Evolutionary conservation across 192 early-diverging fungal genomes (phyloP).

Genomic region (Phycomyces nitens): DNA sequence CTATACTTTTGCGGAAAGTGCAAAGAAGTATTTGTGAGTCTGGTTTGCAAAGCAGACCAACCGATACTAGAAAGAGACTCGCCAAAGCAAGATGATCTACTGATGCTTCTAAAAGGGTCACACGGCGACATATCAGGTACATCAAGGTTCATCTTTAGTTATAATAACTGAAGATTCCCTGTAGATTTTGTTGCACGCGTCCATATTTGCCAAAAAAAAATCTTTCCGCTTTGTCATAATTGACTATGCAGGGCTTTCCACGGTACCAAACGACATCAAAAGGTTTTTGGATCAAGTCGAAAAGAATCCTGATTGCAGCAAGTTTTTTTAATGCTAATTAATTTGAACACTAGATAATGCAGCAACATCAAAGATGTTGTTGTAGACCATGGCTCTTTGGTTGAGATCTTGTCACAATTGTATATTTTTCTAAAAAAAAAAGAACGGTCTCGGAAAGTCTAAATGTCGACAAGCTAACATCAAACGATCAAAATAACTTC

Average conservation of each 20-base stretch:
- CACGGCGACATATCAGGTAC: constrained; percentile 5
- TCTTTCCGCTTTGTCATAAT: not conserved
- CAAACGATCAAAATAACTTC: constrained; percentile 4
- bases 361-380: constrained; percentile 3
- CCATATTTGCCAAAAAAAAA: not conserved
- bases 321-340: constrained; percentile 3
- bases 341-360: constrained; percentile 5
- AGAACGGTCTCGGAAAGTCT: not conserved
- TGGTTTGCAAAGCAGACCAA: constrained; percentile 6
- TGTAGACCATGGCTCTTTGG: constrained; percentile 4
- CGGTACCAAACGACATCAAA: not conserved
- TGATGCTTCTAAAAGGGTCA: not conserved
- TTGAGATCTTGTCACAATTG: constrained; percentile 6
- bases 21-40: constrained; percentile 6
- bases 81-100: constrained; percentile 8
- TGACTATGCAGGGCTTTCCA: not conserved
- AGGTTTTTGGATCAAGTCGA: not conserved
- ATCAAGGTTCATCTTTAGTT: constrained; percentile 6
- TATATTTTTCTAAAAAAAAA: not conserved
- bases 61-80: constrained; percentile 6
- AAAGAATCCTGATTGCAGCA: constrained; percentile 3
- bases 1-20: not conserved
- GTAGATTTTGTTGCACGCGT: constrained; percentile 5
- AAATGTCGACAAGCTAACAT: constrained; percentile 5
- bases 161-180: constrained; percentile 7